Conservation (phyloP, 2,329 filamentous ascomycete species). For the Dothidotthia symphoricarpi region DNA sequence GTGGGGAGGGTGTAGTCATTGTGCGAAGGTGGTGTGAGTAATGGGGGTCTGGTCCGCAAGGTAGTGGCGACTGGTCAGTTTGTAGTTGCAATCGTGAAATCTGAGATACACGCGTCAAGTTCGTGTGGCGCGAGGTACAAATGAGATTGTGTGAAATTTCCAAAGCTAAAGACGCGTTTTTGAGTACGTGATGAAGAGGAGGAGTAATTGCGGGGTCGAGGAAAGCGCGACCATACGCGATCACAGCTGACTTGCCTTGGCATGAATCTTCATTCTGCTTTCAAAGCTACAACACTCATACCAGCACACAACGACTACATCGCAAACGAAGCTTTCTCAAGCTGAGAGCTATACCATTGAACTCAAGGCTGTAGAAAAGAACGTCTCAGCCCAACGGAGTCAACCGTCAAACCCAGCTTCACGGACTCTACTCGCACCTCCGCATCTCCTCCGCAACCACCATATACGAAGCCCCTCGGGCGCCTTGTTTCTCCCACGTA, state of each 20-base stretch:
- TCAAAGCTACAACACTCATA: constrained; percentile 6
- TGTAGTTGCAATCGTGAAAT: too few species aligned
- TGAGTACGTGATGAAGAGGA: constrained; percentile 4
- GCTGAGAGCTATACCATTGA: too few species aligned
- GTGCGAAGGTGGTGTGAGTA: background rate
- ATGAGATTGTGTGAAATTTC: background rate
- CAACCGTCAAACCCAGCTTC: background rate
- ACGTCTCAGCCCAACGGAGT: background rate
- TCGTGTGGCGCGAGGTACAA: background rate
- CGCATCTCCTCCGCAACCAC: constrained; percentile 16
- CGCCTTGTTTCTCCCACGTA: constrained; percentile 1
- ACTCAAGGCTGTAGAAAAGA: too few species aligned
- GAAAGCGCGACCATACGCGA: constrained; percentile 4
- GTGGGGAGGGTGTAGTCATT: constrained; percentile 27
- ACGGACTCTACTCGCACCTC: constrained; percentile 2
- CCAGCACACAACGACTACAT: too few species aligned
- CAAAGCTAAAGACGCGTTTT: constrained; percentile 1
- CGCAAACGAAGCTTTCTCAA: too few species aligned
- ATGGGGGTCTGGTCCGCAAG: background rate
- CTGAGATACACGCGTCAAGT: constrained; percentile 2
- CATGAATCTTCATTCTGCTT: constrained; percentile 10
- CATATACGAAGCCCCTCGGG: constrained; percentile 5
- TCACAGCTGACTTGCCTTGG: constrained; percentile 20
- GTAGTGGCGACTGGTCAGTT: background rate
- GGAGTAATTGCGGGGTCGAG: constrained; percentile 7